Percentiles rank a stretch among this genome's conserved stretches.
These are phyloP conservation scores for Oryza punctata DNA, from an alignment of 176 grass and related monocot genomes.

Conservation along the genomic window DNA sequence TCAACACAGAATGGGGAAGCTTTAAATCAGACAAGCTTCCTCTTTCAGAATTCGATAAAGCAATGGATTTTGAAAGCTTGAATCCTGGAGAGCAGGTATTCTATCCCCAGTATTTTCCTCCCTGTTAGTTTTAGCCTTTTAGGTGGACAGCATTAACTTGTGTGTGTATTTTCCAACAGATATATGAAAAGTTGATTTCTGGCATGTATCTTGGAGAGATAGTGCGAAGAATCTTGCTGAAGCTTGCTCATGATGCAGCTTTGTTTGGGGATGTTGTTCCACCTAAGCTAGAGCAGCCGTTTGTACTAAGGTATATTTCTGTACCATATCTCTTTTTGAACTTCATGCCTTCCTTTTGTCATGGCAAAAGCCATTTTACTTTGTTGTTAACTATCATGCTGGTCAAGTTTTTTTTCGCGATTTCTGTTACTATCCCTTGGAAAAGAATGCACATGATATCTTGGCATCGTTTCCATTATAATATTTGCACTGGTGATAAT, in stretches of 20 bases:
- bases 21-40: conserved; percentile 84
- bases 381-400: not conserved
- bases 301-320: conserved; percentile 74
- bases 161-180: conserved; percentile 42
- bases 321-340: not conserved
- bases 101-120: not conserved
- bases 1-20: conserved; percentile 93
- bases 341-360: conserved; percentile 15
- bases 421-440: not conserved
- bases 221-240: conserved; percentile 81
- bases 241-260: conserved; percentile 68
- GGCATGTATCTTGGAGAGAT: conserved; percentile 94
- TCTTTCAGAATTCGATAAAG: conserved; percentile 76
- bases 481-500: not conserved
- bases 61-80: conserved; percentile 82
- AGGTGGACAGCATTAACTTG: not conserved
- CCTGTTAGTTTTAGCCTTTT: not conserved
- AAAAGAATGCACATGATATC: not conserved
- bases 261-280: conserved; percentile 86
- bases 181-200: conserved; percentile 96
- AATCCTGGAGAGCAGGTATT: conserved; percentile 88
- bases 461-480: not conserved
- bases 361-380: not conserved
- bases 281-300: conserved; percentile 71
- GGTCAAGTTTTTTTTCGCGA: not conserved